Evolutionary conservation across 345 rosid species (phyloP).

Genomic region (Aegle marmelos): DNA sequence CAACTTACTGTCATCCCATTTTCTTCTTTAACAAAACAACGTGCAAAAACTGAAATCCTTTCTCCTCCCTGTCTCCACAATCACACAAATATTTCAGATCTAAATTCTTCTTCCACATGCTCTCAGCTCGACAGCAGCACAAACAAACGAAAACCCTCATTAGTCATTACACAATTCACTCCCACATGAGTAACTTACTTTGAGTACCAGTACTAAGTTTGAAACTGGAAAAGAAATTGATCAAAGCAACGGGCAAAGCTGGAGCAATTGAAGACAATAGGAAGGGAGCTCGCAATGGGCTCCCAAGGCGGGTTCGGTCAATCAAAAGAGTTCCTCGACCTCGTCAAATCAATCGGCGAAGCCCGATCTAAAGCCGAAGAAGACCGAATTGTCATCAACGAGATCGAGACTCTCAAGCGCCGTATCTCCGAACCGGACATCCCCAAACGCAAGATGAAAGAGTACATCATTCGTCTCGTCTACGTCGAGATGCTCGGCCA

Average conservation of each 20-base stretch:
- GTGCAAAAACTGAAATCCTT: neutral
- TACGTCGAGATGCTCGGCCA: conserved; percentile 99
- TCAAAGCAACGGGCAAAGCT: conserved; percentile 21
- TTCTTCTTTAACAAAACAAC: neutral
- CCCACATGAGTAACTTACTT: neutral
- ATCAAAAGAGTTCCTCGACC: conserved; percentile 93
- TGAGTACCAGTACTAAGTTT: too few relatives aligned
- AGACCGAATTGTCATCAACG: conserved; percentile 88
- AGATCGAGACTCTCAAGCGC: conserved; percentile 89
- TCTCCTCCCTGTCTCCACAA: neutral
- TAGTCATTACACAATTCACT: neutral
- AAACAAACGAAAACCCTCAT: neutral
- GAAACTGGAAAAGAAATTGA: neutral
- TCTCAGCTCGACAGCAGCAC: neutral
- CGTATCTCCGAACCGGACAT: conserved; percentile 82
- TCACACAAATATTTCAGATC: neutral
- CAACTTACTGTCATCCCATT: neutral
- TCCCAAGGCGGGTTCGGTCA: conserved; percentile 97
- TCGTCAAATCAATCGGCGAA: conserved; percentile 96
- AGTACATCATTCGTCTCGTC: conserved; percentile 78
- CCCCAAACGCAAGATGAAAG: conserved; percentile 95
- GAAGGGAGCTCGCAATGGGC: conserved; percentile 98
- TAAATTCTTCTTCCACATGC: neutral
- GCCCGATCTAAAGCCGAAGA: conserved; percentile 99
- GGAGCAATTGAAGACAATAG: conserved; percentile 97